These are phyloP conservation scores for Phytophthora chlamydospora DNA, from an alignment of 352 stramenopile species.

Conservation along the genomic window DNA sequence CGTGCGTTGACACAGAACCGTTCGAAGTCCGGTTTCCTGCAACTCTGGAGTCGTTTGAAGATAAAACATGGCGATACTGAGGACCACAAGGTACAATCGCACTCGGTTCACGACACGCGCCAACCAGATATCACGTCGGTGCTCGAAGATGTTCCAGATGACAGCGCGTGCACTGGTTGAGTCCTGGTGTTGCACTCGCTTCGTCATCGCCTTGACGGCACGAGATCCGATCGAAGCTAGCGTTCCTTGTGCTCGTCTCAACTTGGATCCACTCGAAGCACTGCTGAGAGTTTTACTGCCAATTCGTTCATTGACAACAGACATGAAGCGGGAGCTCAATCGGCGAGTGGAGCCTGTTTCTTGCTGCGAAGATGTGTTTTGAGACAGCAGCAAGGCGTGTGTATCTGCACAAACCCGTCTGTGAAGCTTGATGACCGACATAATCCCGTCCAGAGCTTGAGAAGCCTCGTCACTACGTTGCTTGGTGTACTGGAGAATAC, in stretches of 20 bases:
- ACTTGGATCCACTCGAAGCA: no score
- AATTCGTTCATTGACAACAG: no score
- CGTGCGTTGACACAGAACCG: conserved; percentile 49
- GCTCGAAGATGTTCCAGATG: conserved; percentile 57
- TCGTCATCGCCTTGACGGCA: conserved; percentile 21
- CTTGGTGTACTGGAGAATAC: conserved; percentile 33
- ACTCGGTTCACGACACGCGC: conserved; percentile 34
- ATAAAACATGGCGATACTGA: conserved; percentile 61
- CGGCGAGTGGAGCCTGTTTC: conserved; percentile 31
- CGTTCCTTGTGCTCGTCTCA: no score
- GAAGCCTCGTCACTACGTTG: conserved; percentile 38
- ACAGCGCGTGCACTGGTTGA: conserved; percentile 35
- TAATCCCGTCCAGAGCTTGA: conserved; percentile 40
- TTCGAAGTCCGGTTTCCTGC: conserved; percentile 47
- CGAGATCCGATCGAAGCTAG: conserved; percentile 28
- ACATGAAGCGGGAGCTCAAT: no score
- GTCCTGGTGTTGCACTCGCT: conserved; percentile 31
- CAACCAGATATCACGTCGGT: conserved; percentile 38
- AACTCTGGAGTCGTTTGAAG: conserved; percentile 59
- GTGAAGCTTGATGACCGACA: conserved; percentile 46
- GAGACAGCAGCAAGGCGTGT: conserved; percentile 30
- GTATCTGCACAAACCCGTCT: conserved; percentile 46
- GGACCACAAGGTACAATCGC: conserved; percentile 42
- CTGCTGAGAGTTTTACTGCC: no score
- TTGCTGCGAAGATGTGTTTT: not conserved